Evolutionary conservation across 306 rosid species (phyloP).

Genomic region (Fragaria nilgerrensis): DNA sequence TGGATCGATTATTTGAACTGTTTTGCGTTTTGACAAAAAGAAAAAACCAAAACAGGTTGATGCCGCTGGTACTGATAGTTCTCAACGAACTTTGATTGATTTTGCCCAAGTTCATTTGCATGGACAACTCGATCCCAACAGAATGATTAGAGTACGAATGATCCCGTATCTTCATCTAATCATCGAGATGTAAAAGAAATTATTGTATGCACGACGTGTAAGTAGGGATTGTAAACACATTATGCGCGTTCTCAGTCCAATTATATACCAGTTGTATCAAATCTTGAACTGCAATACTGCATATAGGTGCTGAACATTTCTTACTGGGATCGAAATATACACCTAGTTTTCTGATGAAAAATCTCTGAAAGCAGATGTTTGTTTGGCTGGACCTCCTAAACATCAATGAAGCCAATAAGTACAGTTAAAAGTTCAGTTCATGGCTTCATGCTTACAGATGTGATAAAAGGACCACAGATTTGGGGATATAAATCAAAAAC

Average conservation of each 20-base stretch:
- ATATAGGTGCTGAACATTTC: background rate
- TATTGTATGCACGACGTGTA: no score
- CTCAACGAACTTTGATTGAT: background rate
- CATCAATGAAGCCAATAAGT: conserved; percentile 20
- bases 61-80: background rate
- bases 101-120: background rate
- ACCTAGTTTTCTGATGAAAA: background rate
- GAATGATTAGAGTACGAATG: background rate
- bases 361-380: conserved; percentile 15
- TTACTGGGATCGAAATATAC: background rate
- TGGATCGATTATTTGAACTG: background rate
- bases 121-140: background rate
- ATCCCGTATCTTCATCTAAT: background rate
- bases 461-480: conserved; percentile 35
- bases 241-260: no score
- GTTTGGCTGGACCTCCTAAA: conserved; percentile 22
- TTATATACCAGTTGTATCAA: no score
- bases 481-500: background rate
- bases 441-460: background rate
- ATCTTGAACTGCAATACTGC: background rate
- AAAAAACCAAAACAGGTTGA: background rate
- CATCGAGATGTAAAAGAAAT: no score
- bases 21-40: background rate
- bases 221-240: no score
- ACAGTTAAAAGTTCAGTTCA: conserved; percentile 20